These are phyloP conservation scores for Cladophialophora carrionii DNA, from an alignment of 2,329 filamentous ascomycete species.

Conservation along the genomic window DNA sequence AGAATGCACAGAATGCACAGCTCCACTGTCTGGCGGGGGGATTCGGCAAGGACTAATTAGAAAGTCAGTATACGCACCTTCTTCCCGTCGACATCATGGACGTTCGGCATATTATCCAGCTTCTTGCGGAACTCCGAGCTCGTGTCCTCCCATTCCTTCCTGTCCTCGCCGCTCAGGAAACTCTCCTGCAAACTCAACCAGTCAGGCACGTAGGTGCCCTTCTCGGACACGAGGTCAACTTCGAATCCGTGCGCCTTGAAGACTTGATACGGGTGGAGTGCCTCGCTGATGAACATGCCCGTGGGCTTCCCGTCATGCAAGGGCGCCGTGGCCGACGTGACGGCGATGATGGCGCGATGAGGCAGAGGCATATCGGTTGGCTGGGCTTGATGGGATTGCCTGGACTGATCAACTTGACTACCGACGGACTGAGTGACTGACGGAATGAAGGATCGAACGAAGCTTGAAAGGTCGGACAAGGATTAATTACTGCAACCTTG, in stretches of 20 bases:
- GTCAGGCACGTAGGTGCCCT: constrained; percentile 45
- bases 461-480: neutral
- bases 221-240: constrained; percentile 49
- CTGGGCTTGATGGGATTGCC: too few relatives aligned
- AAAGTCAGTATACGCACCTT: too few relatives aligned
- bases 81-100: constrained; percentile 43
- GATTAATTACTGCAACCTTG: neutral
- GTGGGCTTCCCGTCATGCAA: constrained; percentile 44
- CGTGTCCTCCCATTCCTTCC: constrained; percentile 47
- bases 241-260: constrained; percentile 44
- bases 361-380: constrained; percentile 36
- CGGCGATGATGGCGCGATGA: constrained; percentile 49
- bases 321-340: constrained; percentile 50
- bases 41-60: neutral
- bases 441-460: too few relatives aligned
- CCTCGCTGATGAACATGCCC: constrained; percentile 55
- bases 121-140: constrained; percentile 52
- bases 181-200: constrained; percentile 49
- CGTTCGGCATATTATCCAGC: constrained; percentile 50
- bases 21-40: too few relatives aligned
- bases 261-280: constrained; percentile 55
- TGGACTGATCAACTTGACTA: neutral
- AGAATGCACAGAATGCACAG: too few relatives aligned
- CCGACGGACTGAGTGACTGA: too few relatives aligned
- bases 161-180: constrained; percentile 49